Evolutionary conservation across 257 asterid species (phyloP).

Genomic region (Solanum microdontum): DNA sequence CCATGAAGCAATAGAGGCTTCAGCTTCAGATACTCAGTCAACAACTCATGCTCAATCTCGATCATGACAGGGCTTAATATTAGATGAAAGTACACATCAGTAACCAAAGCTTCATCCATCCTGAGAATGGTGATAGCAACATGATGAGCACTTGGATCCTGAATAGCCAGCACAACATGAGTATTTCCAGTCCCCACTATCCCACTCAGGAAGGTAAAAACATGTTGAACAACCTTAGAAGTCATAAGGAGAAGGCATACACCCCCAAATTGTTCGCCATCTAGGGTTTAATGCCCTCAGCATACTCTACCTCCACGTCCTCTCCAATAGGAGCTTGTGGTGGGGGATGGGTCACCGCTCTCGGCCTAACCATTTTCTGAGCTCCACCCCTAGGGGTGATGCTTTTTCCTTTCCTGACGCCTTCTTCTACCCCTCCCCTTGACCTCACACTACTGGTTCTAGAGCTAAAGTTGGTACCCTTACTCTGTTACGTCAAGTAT

Average conservation of each 20-base stretch:
- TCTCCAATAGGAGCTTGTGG: not conserved
- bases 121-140: not conserved
- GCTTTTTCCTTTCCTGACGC: no score
- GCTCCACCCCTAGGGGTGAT: no score
- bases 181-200: not conserved
- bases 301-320: not conserved
- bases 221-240: not conserved
- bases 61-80: not conserved
- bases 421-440: no score
- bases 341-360: not conserved
- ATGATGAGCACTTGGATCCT: not conserved
- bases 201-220: not conserved
- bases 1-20: not conserved
- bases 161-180: no score
- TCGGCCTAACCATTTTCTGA: not conserved
- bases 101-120: no score
- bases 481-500: no score
- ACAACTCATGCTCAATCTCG: not conserved
- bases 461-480: no score
- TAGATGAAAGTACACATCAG: not conserved
- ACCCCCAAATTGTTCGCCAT: not conserved
- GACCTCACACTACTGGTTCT: no score
- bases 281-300: no score
- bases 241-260: not conserved
- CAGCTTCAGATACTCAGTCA: not conserved